Conservation (phyloP, 768 basidiomycete genomes). For the Leucosporidium yakuticum region DNA sequence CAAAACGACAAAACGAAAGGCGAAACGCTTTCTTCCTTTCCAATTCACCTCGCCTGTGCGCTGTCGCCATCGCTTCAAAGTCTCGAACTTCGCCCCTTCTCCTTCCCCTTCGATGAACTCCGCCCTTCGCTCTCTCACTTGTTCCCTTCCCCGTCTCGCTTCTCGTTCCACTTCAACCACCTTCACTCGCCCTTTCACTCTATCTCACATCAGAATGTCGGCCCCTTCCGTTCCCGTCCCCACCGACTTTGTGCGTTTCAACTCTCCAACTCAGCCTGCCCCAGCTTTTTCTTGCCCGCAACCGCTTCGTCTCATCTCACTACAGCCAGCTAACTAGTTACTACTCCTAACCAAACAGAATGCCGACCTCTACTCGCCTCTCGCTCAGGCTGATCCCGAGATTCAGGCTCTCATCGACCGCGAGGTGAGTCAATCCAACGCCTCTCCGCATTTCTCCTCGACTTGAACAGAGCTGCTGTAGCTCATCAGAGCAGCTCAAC, state of each 20-base stretch:
- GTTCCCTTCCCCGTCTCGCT: not conserved
- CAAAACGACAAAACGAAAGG: no score
- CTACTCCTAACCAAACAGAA: slow-evolving; percentile 54
- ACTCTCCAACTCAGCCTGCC: not conserved
- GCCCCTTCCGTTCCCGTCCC: slow-evolving; percentile 43
- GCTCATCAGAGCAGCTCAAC: not conserved
- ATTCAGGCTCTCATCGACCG: slow-evolving; percentile 92
- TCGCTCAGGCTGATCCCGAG: slow-evolving; percentile 87
- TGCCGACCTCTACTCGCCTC: slow-evolving; percentile 77
- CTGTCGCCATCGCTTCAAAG: no score
- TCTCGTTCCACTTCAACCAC: not conserved
- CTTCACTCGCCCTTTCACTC: not conserved
- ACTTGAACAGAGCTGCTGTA: no score
- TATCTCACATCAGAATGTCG: slow-evolving; percentile 23
- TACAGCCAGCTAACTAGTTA: not conserved
- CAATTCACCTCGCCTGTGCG: no score
- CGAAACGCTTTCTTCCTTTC: no score
- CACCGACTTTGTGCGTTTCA: slow-evolving; percentile 44
- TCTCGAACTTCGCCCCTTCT: no score
- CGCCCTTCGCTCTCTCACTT: no score
- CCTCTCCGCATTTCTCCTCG: not conserved
- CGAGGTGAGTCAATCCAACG: slow-evolving; percentile 30
- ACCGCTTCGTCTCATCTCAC: not conserved
- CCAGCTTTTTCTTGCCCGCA: not conserved
- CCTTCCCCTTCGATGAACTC: no score